Percentiles rank a stretch among this genome's conserved stretches.
Conservation (phyloP, 1,284 basidiomycete species). For the Leucocoprinus gongylophorus region DNA sequence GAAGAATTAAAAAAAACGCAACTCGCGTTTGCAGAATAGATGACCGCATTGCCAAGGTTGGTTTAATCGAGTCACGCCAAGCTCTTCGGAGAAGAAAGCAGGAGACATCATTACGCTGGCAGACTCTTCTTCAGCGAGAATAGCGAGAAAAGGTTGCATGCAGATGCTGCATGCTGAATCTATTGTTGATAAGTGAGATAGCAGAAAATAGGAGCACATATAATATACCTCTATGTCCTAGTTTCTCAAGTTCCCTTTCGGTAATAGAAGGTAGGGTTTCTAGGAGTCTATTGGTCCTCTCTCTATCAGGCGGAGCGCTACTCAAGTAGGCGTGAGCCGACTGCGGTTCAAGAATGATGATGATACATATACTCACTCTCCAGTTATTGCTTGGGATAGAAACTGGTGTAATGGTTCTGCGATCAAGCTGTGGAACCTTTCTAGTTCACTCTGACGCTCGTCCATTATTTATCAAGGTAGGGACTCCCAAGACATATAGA, state of each 20-base stretch:
- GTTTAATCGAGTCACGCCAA: slow-evolving; percentile 58
- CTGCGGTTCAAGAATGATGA: neutral
- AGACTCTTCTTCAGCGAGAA: slow-evolving; percentile 67
- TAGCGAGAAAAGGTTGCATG: slow-evolving; percentile 52
- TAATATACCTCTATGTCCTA: slow-evolving; percentile 29
- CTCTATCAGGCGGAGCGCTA: slow-evolving; percentile 15
- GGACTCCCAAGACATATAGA: neutral
- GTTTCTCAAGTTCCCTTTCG: slow-evolving; percentile 28
- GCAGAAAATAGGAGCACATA: neutral
- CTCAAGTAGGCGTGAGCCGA: neutral
- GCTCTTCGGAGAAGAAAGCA: slow-evolving; percentile 54
- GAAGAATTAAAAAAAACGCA: slow-evolving; percentile 20
- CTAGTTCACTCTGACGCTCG: neutral
- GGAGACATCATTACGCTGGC: slow-evolving; percentile 68
- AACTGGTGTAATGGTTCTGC: neutral
- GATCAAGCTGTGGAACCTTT: neutral
- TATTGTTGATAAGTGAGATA: slow-evolving; percentile 20
- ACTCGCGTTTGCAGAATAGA: slow-evolving; percentile 72
- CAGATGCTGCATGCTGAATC: slow-evolving; percentile 68
- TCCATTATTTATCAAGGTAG: slow-evolving; percentile 1
- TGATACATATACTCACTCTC: neutral
- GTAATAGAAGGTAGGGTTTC: slow-evolving; percentile 29
- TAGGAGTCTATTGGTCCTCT: slow-evolving; percentile 30
- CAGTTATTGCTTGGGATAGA: neutral
- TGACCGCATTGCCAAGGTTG: slow-evolving; percentile 58